These are phyloP conservation scores for Plasmodium vivax DNA, from an alignment of 169 alveolate species.

Conservation along the genomic window DNA sequence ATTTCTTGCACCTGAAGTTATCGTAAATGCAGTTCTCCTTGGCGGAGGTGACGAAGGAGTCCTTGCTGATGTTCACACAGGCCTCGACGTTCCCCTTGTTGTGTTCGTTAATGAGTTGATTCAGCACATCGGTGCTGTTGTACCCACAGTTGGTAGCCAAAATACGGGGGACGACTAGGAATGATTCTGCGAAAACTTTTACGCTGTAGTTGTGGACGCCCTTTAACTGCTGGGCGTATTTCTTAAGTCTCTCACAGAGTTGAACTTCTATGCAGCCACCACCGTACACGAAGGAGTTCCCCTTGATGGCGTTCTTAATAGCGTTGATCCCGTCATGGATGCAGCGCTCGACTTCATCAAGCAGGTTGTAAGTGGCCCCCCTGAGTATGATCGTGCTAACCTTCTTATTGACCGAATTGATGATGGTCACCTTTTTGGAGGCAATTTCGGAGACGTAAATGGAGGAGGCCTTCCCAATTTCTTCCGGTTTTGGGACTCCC, in stretches of 20 bases:
- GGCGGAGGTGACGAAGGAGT: conserved; percentile 75
- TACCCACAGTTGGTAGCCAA: conserved; percentile 97
- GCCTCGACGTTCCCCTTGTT: conserved; percentile 80
- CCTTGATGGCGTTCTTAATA: conserved; percentile 88
- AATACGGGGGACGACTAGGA: conserved; percentile 96
- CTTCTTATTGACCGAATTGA: conserved; percentile 85
- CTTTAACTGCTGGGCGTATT: conserved; percentile 88
- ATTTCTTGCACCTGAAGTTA: conserved; percentile 94
- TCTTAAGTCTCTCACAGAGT: conserved; percentile 89
- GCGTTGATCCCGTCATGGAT: conserved; percentile 91
- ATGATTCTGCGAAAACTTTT: conserved; percentile 97
- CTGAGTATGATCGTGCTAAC: conserved; percentile 95
- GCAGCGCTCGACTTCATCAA: conserved; percentile 99
- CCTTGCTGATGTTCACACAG: conserved; percentile 82
- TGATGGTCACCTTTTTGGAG: conserved; percentile 89
- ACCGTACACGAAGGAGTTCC: conserved; percentile 94
- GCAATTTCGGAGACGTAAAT: conserved; percentile 94
- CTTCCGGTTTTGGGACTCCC: conserved; percentile 96
- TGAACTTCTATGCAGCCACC: conserved; percentile 97
- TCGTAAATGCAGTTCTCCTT: conserved; percentile 86
- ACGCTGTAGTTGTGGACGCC: conserved; percentile 98
- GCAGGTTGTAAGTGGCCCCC: conserved; percentile 96
- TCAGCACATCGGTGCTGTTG: conserved; percentile 88
- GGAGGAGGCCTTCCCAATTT: conserved; percentile 94
- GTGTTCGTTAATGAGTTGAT: conserved; percentile 87